Base-by-base conservation (phyloP, 2,329 filamentous ascomycete species). In the Zarea fungicola region DNA sequence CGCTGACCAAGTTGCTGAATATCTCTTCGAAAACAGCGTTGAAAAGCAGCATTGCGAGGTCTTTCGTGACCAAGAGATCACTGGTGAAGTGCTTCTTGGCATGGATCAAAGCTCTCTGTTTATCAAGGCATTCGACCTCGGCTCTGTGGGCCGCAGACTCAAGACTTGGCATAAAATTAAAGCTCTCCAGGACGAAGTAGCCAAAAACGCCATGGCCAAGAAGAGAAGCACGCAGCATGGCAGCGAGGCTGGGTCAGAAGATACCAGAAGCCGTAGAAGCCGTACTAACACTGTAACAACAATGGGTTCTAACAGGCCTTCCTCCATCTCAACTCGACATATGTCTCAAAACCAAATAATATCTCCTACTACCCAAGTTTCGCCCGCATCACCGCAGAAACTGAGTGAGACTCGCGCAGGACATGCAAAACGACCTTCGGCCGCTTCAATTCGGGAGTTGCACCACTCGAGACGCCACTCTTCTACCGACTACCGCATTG, bases 81-180 rank as follows among this genome's bases (percentile, higher is more conserved):
- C 87, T 2, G 93, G 93, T 42, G 91, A 97, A 60, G 92, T 97
- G 4, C 71, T 99, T 32, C 71, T 99, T 45, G 89, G 88, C 46
- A 95, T 97, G 89, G 90, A 96, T 59, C 92, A 96, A 69, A 88
- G 89, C 50, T 95, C 93, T 32, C 76, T 97, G 14, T 95, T 96
- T 64, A 85, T 97, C 72, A 96, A 96, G 63, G 91, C 93, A 40
- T 95, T 96, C 59, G 89, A 96, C 57, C 76, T 97, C 56, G 92
- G 92, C 16, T 89, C 91, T 3, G 91, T 97, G 57, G 92, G 92
- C 8, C 80, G 89, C 50, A 80, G 92, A 53, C 70, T 97, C 53
- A 95, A 95, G 66, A 96, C 91, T 2, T 97, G 92, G 92, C 89
- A 96, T 67, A 96, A 93, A 68, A 91, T 97, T 65, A 95, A 95